Conservation (phyloP, 1,284 basidiomycete species). For the Pisolithus thermaeus region DNA sequence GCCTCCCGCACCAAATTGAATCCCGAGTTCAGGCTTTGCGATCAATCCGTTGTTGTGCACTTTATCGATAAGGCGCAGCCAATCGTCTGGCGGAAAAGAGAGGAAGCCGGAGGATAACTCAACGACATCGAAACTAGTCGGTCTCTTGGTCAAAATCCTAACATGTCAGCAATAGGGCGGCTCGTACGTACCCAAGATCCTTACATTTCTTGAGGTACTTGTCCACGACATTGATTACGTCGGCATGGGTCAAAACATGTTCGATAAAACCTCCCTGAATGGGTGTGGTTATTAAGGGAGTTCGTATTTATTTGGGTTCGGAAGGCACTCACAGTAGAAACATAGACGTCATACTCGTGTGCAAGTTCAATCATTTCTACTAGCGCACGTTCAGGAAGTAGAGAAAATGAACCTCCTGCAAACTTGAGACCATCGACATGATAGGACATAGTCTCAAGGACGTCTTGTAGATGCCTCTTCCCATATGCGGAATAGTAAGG, state of each 20-base stretch:
- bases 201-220: conserved; percentile 1
- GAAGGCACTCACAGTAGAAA: not conserved
- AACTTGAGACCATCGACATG: conserved; percentile 45
- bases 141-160: not conserved
- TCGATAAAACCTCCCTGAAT: not conserved
- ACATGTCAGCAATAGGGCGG: not conserved
- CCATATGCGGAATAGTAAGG: conserved; percentile 38
- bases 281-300: not conserved
- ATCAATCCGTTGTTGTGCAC: conserved; percentile 34
- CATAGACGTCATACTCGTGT: not conserved
- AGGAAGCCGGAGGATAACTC: conserved; percentile 42
- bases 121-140: not conserved
- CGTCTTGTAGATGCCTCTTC: conserved; percentile 34
- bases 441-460: conserved; percentile 33
- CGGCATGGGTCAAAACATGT: not conserved
- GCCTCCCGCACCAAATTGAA: not conserved
- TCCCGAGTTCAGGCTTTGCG: conserved; percentile 36
- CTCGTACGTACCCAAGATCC: not conserved
- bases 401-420: conserved; percentile 40
- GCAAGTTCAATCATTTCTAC: not conserved
- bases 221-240: not conserved
- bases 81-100: conserved; percentile 41
- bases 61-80: conserved; percentile 38
- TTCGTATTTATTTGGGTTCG: not conserved
- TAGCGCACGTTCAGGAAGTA: conserved; percentile 32